phyloP scores from a whole-genome alignment of 176 grass and related monocot species.

The Ampelocalamus luodianensis region DNA sequence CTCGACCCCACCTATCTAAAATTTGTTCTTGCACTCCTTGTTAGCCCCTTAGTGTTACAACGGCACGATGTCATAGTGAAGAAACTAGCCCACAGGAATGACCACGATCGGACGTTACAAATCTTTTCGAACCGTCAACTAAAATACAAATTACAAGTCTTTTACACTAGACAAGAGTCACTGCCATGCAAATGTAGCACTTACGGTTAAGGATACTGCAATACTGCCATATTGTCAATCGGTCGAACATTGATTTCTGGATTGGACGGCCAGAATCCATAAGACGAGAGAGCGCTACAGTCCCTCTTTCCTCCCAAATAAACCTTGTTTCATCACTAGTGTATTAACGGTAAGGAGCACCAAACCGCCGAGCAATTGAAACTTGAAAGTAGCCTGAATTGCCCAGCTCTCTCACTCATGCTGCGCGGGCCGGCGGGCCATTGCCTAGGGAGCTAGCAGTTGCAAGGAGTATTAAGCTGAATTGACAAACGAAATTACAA shows the following conservation, averaged over 20 bases:
- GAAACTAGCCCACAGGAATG: neutral
- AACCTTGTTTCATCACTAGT: neutral
- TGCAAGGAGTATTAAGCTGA: no score
- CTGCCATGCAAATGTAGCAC: neutral
- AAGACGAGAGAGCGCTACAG: no score
- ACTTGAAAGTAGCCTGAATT: neutral
- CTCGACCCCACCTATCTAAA: constrained; percentile 27
- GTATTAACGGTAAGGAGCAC: neutral
- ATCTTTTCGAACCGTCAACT: neutral
- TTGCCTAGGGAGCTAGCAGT: no score
- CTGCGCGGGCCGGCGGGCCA: no score
- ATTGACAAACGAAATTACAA: no score
- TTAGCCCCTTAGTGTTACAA: neutral
- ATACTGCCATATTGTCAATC: neutral
- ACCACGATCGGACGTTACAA: neutral
- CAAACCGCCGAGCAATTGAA: constrained; percentile 9
- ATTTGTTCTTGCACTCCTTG: neutral
- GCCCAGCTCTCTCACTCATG: no score
- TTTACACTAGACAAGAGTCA: neutral
- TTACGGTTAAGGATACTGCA: no score
- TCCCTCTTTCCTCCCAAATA: neutral
- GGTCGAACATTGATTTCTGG: neutral
- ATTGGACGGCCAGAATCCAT: no score
- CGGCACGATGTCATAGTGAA: neutral
- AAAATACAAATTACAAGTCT: neutral